A percentile compares a stretch with the other conserved stretches of the same genome.
These are phyloP conservation scores for Suillus variegatus DNA, from an alignment of 768 basidiomycete genomes.

Conservation along the genomic window DNA sequence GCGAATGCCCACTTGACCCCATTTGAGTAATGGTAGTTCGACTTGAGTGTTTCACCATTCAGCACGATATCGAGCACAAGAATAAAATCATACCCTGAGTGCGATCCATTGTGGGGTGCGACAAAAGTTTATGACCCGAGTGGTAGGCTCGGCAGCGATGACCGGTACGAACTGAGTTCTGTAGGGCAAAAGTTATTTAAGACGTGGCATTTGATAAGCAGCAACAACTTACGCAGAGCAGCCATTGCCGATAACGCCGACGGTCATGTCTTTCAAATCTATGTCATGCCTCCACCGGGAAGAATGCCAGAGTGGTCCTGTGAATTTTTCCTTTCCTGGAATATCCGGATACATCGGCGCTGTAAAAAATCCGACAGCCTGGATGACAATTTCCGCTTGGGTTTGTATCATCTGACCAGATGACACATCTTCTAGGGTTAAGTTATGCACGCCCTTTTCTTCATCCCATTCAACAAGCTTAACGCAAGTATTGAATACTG, in stretches of 20 bases:
- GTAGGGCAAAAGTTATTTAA: slow-evolving; percentile 22
- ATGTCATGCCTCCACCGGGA: slow-evolving; percentile 58
- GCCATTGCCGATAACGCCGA: slow-evolving; percentile 66
- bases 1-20: slow-evolving; percentile 53
- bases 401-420: slow-evolving; percentile 37
- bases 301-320: slow-evolving; percentile 56
- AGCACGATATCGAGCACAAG: neutral
- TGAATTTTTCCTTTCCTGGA: slow-evolving; percentile 44
- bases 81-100: slow-evolving; percentile 42
- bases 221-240: slow-evolving; percentile 54
- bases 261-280: slow-evolving; percentile 48
- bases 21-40: slow-evolving; percentile 42
- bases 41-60: slow-evolving; percentile 25
- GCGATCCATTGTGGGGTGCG: slow-evolving; percentile 61
- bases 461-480: slow-evolving; percentile 47
- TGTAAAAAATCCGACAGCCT: slow-evolving; percentile 53
- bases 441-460: slow-evolving; percentile 40
- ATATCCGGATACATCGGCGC: slow-evolving; percentile 48
- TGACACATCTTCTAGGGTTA: slow-evolving; percentile 38
- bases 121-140: slow-evolving; percentile 57
- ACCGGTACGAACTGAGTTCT: slow-evolving; percentile 64
- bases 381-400: slow-evolving; percentile 48
- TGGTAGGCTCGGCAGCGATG: slow-evolving; percentile 50
- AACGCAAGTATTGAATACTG: slow-evolving; percentile 44
- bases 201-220: slow-evolving; percentile 8